Evolutionary conservation across 257 asterid species (phyloP).

Genomic region (Schizonepeta tenuifolia): DNA sequence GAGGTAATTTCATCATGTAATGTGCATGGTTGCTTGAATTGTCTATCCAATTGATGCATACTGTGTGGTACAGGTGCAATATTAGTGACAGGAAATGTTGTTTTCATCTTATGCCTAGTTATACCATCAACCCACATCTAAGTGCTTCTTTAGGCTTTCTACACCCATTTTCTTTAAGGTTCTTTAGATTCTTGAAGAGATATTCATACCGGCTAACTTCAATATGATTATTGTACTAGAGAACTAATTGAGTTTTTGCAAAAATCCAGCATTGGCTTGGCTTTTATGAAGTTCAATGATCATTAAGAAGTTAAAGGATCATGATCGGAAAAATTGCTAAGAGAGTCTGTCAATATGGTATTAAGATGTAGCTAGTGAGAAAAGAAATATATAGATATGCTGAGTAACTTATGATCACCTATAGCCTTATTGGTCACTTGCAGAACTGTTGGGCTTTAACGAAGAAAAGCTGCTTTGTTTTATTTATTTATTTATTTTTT

Average conservation of each 20-base stretch:
- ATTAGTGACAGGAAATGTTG: neutral
- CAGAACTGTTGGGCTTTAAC: neutral
- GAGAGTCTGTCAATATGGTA: neutral
- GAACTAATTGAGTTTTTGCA: neutral
- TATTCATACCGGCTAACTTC: neutral
- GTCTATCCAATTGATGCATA: constrained; percentile 22
- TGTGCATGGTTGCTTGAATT: constrained; percentile 3
- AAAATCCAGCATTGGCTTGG: constrained; percentile 10
- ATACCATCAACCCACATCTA: neutral
- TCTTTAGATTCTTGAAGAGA: neutral
- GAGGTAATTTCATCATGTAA: constrained; percentile 53
- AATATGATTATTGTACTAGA: neutral
- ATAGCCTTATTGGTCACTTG: neutral
- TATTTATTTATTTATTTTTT: too few relatives aligned
- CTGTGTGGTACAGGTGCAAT: constrained; percentile 5
- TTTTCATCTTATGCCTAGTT: constrained; percentile 14
- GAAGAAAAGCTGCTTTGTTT: constrained; percentile 8
- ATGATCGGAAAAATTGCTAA: neutral
- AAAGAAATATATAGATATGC: neutral
- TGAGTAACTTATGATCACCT: neutral
- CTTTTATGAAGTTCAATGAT: neutral
- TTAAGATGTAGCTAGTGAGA: neutral
- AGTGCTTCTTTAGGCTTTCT: neutral
- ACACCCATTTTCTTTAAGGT: constrained; percentile 12
- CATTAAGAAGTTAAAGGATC: constrained; percentile 15